Percentiles rank a stretch among this genome's conserved stretches.
phyloP scores from a whole-genome alignment of 352 stramenopile genomes.

The Phytopythium mirpurense region DNA sequence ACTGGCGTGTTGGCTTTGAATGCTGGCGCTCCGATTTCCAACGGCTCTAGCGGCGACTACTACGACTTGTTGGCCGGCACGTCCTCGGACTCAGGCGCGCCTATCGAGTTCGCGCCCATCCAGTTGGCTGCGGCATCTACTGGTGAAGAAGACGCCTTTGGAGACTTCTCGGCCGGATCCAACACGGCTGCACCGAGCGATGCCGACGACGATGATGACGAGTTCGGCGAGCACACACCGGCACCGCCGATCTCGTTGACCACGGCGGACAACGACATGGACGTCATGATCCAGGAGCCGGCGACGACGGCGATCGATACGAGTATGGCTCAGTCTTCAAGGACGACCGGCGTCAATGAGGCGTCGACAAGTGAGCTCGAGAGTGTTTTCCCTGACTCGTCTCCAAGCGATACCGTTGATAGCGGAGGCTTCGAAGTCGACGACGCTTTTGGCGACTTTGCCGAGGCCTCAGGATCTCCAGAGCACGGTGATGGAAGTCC shows the following conservation, averaged over 20 bases:
- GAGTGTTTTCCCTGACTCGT: not conserved
- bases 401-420: not conserved
- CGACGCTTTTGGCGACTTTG: constrained; percentile 36
- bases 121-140: not conserved
- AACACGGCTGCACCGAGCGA: too few relatives aligned
- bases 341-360: not conserved
- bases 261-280: not conserved
- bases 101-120: not conserved
- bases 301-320: not conserved
- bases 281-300: not conserved
- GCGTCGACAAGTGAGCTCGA: not conserved
- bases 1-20: not conserved
- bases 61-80: not conserved
- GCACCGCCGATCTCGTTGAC: not conserved
- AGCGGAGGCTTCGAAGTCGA: too few relatives aligned
- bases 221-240: not conserved
- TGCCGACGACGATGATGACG: not conserved
- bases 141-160: constrained; percentile 24
- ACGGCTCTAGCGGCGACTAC: constrained; percentile 1
- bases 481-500: constrained; percentile 7
- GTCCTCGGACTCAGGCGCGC: not conserved
- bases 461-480: constrained; percentile 11
- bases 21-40: not conserved
- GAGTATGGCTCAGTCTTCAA: not conserved
- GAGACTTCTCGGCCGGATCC: not conserved